phyloP scores from a whole-genome alignment of 2,329 filamentous ascomycete species.

The Myriosclerotinia scirpicola region DNA sequence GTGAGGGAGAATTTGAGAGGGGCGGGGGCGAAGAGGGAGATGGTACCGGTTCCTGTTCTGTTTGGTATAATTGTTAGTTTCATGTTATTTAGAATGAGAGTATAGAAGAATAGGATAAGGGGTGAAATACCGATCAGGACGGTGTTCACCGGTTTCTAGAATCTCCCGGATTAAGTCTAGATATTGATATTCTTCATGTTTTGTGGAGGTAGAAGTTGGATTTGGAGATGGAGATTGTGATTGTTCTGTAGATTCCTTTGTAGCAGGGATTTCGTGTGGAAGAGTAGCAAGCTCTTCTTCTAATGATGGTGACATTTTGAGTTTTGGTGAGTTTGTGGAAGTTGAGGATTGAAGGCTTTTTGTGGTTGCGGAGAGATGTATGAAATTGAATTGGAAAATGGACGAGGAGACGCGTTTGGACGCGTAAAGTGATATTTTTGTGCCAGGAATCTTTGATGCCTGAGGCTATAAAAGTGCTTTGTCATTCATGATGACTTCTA shows the following conservation, averaged over 20 bases:
- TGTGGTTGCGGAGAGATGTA: neutral
- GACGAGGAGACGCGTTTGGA: conserved; percentile 15
- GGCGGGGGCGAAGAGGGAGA: conserved; percentile 81
- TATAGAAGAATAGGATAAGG: no score
- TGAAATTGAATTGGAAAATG: neutral
- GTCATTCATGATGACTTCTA: no score
- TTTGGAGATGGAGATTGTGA: neutral
- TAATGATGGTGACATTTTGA: conserved; percentile 31
- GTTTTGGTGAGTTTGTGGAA: neutral
- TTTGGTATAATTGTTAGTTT: neutral
- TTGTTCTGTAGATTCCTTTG: neutral
- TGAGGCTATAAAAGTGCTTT: neutral
- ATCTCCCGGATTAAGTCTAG: conserved; percentile 86
- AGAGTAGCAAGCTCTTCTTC: conserved; percentile 26
- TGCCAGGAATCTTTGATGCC: neutral
- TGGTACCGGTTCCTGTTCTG: conserved; percentile 90
- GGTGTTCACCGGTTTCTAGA: conserved; percentile 77
- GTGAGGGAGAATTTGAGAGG: conserved; percentile 86
- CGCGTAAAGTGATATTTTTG: conserved; percentile 18
- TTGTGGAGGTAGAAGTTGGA: neutral
- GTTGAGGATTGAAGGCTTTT: neutral
- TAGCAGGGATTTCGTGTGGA: neutral
- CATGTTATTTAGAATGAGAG: conserved; percentile 29
- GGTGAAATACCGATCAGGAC: conserved; percentile 71
- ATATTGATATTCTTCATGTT: conserved; percentile 91